Evolutionary conservation across 495 filamentous ascomycete genomes (phyloP), one percentile per base, ranked within the genome.

Genomic region (Aspergillus sclerotioniger): DNA sequence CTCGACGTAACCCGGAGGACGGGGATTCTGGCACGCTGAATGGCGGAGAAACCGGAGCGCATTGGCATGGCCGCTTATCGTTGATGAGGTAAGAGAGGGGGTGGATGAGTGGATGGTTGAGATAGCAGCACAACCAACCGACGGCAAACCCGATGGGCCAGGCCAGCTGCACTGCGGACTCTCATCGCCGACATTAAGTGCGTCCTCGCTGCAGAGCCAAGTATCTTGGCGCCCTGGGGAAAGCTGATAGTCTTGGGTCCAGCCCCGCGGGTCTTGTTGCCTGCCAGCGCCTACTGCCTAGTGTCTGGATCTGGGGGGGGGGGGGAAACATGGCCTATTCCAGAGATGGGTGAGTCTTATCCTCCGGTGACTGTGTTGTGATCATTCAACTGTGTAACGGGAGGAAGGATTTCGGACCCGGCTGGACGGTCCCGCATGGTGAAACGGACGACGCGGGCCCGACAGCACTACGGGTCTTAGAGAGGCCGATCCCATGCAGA

Each of bases 141-240:
- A 50, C 47, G 47, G 12, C 47, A 8, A 8, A 50, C 21, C 47
- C 47, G 28, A 32, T 9, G n/a, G 28, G 13, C 12, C 47, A 50
- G 25, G 25, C 28, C 6, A 33, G 47, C 47, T 50, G 47, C 47
- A 50, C 6, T 50, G 47, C 8, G 47, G 28, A 32, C 25, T 50
- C 6, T 32, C 47, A 50, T 50, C 47, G 47, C 47, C 47, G 47
- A 50, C 8, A 50, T 50, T 50, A 50, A 50, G 13, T 50, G 47
- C 47, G 16, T 50, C 31, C 4, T 6, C 25, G 47, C 47, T 28
- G 25, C 15, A 31, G 21, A 25, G 47, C 47, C 47, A 50, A 50
- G 47, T 31, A 15, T 21, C 47, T 50, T 50, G 47, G 47, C 47
- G 31, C 13, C 17, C n/a, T 31, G 25, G 47, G n/a, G 37, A n/a